Evolutionary conservation across 345 rosid genomes (phyloP).

Genomic region (Gossypium herbaceum): DNA sequence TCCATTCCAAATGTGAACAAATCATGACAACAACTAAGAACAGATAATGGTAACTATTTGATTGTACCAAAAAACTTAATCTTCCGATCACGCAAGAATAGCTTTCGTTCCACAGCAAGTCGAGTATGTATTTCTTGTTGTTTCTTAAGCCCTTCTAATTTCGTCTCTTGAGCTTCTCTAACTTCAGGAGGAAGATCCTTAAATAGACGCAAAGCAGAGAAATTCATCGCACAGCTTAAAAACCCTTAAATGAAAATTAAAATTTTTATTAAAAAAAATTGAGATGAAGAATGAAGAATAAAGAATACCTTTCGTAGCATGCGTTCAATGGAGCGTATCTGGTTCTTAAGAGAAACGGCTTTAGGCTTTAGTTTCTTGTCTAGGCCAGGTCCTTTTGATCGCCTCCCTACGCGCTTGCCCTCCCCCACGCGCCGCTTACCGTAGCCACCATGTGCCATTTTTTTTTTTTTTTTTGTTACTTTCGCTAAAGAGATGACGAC

Average conservation of each 20-base stretch:
- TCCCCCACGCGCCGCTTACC: slow-evolving; percentile 65
- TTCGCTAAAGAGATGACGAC: neutral
- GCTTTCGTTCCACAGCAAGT: slow-evolving; percentile 75
- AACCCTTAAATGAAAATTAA: neutral
- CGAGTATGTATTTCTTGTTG: slow-evolving; percentile 83
- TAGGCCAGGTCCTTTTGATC: slow-evolving; percentile 57
- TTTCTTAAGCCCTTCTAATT: slow-evolving; percentile 69
- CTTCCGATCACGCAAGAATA: slow-evolving; percentile 83
- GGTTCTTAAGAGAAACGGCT: slow-evolving; percentile 77
- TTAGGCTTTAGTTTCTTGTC: slow-evolving; percentile 79
- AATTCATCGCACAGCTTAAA: neutral
- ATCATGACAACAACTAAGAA: neutral
- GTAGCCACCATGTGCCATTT: slow-evolving; percentile 92
- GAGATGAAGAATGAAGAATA: slow-evolving; percentile 15
- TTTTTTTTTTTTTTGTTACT: slow-evolving; percentile 14
- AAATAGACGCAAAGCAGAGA: neutral
- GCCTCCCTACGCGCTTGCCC: slow-evolving; percentile 62
- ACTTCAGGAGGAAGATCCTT: slow-evolving; percentile 72
- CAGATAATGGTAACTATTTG: neutral
- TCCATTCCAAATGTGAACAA: neutral
- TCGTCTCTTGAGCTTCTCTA: slow-evolving; percentile 63
- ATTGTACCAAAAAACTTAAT: slow-evolving; percentile 79
- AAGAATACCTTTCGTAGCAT: slow-evolving; percentile 83
- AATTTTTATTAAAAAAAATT: too few relatives aligned
- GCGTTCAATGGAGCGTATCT: slow-evolving; percentile 90